These are phyloP conservation scores for Leishmania braziliensis DNA, from an alignment of 208 protist species.

Conservation along the genomic window DNA sequence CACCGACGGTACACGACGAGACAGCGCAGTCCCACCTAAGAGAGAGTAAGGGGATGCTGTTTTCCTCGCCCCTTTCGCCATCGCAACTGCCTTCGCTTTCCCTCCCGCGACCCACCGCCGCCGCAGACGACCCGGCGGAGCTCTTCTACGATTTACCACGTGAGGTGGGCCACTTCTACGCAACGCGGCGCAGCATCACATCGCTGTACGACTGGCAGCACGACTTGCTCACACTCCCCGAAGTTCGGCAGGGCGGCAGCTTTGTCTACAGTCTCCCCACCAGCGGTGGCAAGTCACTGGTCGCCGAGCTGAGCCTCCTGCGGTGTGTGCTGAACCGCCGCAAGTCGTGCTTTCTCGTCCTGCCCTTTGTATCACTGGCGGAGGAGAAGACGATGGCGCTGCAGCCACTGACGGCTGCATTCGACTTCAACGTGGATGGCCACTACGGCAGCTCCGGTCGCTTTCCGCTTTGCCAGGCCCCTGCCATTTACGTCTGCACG, in stretches of 20 bases:
- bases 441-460: conserved; percentile 79
- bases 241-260: conserved; percentile 61
- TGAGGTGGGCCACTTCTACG: conserved; percentile 46
- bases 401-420: conserved; percentile 48
- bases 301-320: conserved; percentile 93
- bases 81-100: neutral
- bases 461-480: conserved; percentile 56
- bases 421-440: conserved; percentile 83
- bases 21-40: neutral
- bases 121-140: neutral
- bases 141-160: conserved; percentile 62
- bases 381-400: conserved; percentile 89
- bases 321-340: conserved; percentile 68
- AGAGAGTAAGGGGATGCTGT: neutral
- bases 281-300: conserved; percentile 93
- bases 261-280: conserved; percentile 93
- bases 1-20: neutral
- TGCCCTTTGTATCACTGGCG: conserved; percentile 93
- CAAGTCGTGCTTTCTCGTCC: conserved; percentile 86
- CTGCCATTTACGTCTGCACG: conserved; percentile 85
- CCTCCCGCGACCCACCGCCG: neutral
- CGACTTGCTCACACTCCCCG: conserved; percentile 63
- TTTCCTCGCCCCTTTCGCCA: neutral
- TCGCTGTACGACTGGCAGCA: conserved; percentile 89
- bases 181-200: conserved; percentile 42